Evolutionary conservation across 108 stramenopile species (phyloP).

Genomic region (Skeletonema potamos): DNA sequence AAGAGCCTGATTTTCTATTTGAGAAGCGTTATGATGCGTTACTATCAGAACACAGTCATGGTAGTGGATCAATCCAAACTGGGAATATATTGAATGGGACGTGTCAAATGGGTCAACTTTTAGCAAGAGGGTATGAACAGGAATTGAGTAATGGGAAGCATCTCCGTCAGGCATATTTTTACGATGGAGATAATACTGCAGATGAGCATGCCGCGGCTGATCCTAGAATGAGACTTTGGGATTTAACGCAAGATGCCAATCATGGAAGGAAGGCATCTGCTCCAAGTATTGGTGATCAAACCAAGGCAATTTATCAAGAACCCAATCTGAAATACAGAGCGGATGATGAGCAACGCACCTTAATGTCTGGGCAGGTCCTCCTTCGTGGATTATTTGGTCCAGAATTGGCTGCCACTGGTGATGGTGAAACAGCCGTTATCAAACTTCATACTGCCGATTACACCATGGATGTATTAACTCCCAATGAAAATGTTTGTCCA

Average conservation of each 20-base stretch:
- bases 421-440: slow-evolving; percentile 45
- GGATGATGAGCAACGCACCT: slow-evolving; percentile 86
- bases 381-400: slow-evolving; percentile 75
- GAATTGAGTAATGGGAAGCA: slow-evolving; percentile 73
- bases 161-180: slow-evolving; percentile 74
- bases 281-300: slow-evolving; percentile 18
- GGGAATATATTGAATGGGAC: slow-evolving; percentile 74
- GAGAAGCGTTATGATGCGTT: slow-evolving; percentile 77
- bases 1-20: slow-evolving; percentile 59
- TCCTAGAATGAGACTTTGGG: slow-evolving; percentile 64
- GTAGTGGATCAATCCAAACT: not conserved
- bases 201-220: slow-evolving; percentile 35
- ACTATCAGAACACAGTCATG: slow-evolving; percentile 1
- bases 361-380: slow-evolving; percentile 86
- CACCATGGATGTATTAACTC: slow-evolving; percentile 61
- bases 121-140: slow-evolving; percentile 79
- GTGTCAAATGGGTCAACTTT: slow-evolving; percentile 85
- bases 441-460: slow-evolving; percentile 81
- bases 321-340: slow-evolving; percentile 63
- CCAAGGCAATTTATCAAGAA: slow-evolving; percentile 38
- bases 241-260: slow-evolving; percentile 27
- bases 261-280: not conserved
- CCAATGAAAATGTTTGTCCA: slow-evolving; percentile 73
- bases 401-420: slow-evolving; percentile 25
- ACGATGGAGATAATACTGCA: slow-evolving; percentile 36